Evolutionary conservation across 257 asterid species (phyloP).

Genomic region (Gardenia jasminoides): DNA sequence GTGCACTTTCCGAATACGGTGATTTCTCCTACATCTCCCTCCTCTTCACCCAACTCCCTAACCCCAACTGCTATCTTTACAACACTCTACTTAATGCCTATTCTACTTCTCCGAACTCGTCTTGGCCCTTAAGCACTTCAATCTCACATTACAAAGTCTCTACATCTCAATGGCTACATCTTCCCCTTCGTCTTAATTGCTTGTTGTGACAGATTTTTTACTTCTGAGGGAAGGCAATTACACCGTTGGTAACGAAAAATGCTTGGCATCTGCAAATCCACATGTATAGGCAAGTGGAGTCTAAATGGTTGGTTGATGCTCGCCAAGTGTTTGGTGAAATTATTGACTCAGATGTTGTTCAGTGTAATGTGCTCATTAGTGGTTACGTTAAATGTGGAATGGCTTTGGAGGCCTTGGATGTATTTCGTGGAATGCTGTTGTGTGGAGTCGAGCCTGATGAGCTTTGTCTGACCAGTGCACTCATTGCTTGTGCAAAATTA

Average conservation of each 20-base stretch:
- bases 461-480: conserved; percentile 56
- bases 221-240: conserved; percentile 43
- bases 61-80: conserved; percentile 61
- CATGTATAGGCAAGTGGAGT: conserved; percentile 58
- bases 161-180: conserved; percentile 55
- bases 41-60: conserved; percentile 53
- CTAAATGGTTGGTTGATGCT: conserved; percentile 50
- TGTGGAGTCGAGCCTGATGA: conserved; percentile 66
- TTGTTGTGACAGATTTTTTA: conserved; percentile 47
- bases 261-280: conserved; percentile 37
- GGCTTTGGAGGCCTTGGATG: conserved; percentile 43
- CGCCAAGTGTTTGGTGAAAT: conserved; percentile 52
- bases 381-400: conserved; percentile 51
- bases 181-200: conserved; percentile 70
- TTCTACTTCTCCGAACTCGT: conserved; percentile 38
- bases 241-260: conserved; percentile 53
- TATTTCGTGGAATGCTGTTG: conserved; percentile 47
- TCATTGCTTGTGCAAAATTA: conserved; percentile 55
- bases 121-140: conserved; percentile 38
- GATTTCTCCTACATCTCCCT: conserved; percentile 50
- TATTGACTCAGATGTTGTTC: conserved; percentile 45
- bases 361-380: conserved; percentile 74
- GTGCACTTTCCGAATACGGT: conserved; percentile 45
- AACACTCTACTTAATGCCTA: conserved; percentile 68
- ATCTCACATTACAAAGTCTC: conserved; percentile 29